Base-by-base conservation (phyloP, 768 basidiomycete genomes). In the Grammothele lineata region DNA sequence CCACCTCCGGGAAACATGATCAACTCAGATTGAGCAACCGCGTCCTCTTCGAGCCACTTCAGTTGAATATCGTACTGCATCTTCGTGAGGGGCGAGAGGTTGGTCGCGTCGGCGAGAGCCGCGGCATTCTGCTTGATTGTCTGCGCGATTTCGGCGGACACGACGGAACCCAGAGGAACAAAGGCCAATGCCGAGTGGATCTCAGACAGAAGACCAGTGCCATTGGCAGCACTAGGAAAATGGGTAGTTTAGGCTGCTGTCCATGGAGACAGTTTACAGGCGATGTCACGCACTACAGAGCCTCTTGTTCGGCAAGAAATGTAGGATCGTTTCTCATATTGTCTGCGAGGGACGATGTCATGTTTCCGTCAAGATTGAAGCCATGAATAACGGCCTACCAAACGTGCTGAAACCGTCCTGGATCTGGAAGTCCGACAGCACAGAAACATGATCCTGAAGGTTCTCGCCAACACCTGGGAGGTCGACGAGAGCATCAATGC, bases 381-480 rank as follows among this genome's bases (percentile, higher is more conserved):
- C 17, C 2, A 17, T 12, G 24, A 22, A 24, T 35, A 47, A n/a
- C n/a, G n/a, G n/a, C n/a, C n/a, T n/a, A n/a, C n/a, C n/a, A n/a
- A n/a, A n/a, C n/a, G n/a, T 32, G 30, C 30, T 15, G 15, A 32
- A 32, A 32, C 9, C 30, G 8, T 32, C 8, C 46, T 39, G n/a
- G 23, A 47, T n/a, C 38, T 47, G 30, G 22, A 40, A 3, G 27
- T 17, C 14, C n/a, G n/a, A n/a, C n/a, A n/a, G n/a, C n/a, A n/a
- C n/a, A n/a, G n/a, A n/a, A 30, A 30, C 27, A 30, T 14, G 14
- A 7, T 30, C 48, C 27, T 35, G 41, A 11, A 50, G 25, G 27
- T 50, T 50, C 32, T 50, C 48, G 27, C 48, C 48, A 6, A 50
- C 48, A 3, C 37, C 38, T 11, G 48, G 48, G 24, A 43, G 41